These are phyloP conservation scores for Metschnikowia kofuensis DNA, from an alignment of 805 yeast genomes.

Conservation along the genomic window DNA sequence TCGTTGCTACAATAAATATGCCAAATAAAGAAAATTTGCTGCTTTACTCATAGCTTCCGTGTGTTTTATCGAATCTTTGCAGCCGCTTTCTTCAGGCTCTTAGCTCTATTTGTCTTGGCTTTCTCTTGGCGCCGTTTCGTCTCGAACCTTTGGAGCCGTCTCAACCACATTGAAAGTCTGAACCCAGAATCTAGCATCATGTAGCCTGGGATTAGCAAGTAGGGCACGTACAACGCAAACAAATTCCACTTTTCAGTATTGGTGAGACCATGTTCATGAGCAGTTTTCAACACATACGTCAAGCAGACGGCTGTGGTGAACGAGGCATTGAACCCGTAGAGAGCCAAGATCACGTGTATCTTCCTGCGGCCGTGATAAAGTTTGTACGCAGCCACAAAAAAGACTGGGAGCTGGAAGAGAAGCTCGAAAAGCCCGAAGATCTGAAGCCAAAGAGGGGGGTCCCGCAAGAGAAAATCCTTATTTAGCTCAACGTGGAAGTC, in stretches of 20 bases:
- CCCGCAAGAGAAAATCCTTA: conserved; percentile 65
- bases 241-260: conserved; percentile 40
- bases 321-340: conserved; percentile 82
- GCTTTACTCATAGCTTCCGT: neutral
- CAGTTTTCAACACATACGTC: conserved; percentile 40
- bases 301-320: conserved; percentile 77
- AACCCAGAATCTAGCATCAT: conserved; percentile 46
- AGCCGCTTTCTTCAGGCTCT: neutral
- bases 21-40: neutral
- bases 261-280: conserved; percentile 38
- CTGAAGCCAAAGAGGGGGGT: conserved; percentile 69
- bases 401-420: conserved; percentile 76
- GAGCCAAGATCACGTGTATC: conserved; percentile 38
- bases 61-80: neutral
- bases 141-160: neutral
- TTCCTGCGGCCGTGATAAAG: conserved; percentile 15
- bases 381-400: conserved; percentile 43
- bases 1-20: neutral
- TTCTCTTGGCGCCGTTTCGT: neutral
- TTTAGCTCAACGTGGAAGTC: conserved; percentile 60
- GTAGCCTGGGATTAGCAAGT: conserved; percentile 58
- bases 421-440: conserved; percentile 72
- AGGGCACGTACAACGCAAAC: conserved; percentile 62
- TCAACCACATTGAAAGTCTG: conserved; percentile 10
- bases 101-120: neutral